Evolutionary conservation across 805 yeast species (phyloP), one percentile per base, ranked within the genome.

Genomic region (Ogataea angusta): DNA sequence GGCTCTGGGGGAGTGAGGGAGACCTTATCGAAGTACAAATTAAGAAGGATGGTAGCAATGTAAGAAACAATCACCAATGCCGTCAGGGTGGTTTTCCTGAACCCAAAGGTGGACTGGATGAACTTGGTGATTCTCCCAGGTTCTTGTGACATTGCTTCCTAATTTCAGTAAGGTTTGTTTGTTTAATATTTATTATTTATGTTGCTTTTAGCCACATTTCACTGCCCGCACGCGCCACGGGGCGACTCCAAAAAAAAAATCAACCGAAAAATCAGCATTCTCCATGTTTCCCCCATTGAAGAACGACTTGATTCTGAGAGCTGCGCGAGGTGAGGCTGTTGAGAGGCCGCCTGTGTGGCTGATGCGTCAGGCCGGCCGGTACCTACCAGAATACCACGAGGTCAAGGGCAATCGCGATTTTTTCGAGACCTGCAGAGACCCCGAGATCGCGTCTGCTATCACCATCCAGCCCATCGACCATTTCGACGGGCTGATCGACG

Each of bases 281-380:
- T 12, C 8, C 10, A 33, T 32, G 37, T 90, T 89, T 62, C 81
- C 96, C 13, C 78, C 81, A 12, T 69, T 90, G 61, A 77, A 90
- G 65, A 93, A 93, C 67, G 99, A 93, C 59, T 72, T 91, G 56
- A 84, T 93, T 26, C 69, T 93, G 49, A 73, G 99, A 54, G 96
- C 98, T 3, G 97, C 98, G 9, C 73, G 73, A 49, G 97, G 85
- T 37, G 95, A 91, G 60, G 68, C 68, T 45, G 97, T 91, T 29
- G 98, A 93, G 66, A 80, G 99, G 60, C 97, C 99, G 2, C 99
- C 99, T 14, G 80, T 93, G 46, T 93, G 97, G 97, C 84, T 90
- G 52, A 89, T 89, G 97, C 79, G 97, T 66, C 97, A 89, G 69
- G 97, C 97, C n/a, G 97, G 97, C 14, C 74, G 97, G 46, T 89